A percentile compares a stretch with the other conserved stretches of the same genome.
Conservation (phyloP, 768 basidiomycete genomes). For the Auriscalpium microsporum region DNA sequence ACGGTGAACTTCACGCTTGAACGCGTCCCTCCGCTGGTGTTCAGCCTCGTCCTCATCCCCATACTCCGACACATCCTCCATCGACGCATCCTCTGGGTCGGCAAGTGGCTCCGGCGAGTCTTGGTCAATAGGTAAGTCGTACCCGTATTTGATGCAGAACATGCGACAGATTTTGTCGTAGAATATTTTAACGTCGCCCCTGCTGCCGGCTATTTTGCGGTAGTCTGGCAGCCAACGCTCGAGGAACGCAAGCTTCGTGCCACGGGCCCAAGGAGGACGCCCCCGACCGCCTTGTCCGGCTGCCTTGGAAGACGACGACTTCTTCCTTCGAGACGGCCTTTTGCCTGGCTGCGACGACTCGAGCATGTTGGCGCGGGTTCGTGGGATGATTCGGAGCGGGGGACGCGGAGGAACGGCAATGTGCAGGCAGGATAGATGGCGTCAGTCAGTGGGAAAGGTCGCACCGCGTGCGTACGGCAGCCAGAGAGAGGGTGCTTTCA, state of each 20-base stretch:
- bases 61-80: neutral
- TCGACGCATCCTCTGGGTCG: neutral
- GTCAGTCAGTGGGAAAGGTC: too few species aligned
- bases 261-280: neutral
- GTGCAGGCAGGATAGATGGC: too few species aligned
- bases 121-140: neutral
- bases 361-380: too few species aligned
- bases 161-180: neutral
- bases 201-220: neutral
- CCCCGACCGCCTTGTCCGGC: neutral
- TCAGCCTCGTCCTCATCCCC: neutral
- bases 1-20: neutral
- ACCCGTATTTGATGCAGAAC: neutral
- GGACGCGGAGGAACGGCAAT: too few species aligned
- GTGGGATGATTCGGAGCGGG: too few species aligned
- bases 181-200: neutral
- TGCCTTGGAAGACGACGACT: too few species aligned
- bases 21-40: neutral
- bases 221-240: neutral
- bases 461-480: too few species aligned
- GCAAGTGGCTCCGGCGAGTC: neutral
- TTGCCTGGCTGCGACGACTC: too few species aligned
- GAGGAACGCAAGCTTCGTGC: neutral
- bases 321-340: too few species aligned
- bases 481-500: too few species aligned